Base-by-base conservation (phyloP, 169 alveolate genomes). In the Plasmodium billcollinsi region DNA sequence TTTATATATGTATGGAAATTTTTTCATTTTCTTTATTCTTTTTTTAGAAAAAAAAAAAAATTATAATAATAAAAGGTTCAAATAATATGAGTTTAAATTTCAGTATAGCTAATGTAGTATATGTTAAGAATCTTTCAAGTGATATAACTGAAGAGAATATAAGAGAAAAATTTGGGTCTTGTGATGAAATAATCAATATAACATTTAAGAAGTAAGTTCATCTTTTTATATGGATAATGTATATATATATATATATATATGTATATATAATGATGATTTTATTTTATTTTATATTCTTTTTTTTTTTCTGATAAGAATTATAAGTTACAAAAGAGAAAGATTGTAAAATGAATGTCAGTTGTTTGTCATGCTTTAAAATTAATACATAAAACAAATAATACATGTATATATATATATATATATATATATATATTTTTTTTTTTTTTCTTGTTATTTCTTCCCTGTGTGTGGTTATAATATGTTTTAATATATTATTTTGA, bases 41-140 rank as follows among this genome's bases (percentile, higher is more conserved):
- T 20, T 7, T 61, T 24, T 39, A 18, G 6, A 50, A 49, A 65
- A 75, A 75, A 54, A 43, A 74, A 72, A 39, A 24, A 24, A 33
- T 33, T 33, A 33, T 33, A 33, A 33, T 33, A 75, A 61, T 15
- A 63, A 56, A 33, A 74, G 58, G 71, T 76, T 62, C 14, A 58
- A n/a, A 54, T 76, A 85, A 71, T 65, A 85, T 85, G 92, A 85
- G 92, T 85, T 85, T 85, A 71, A 85, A 85, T 72, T 85, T 85
- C 33, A 85, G 88, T 49, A 85, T 85, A 85, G 92, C 92, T 54
- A 90, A 90, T 90, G 91, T 74, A n/a, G 90, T 90, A 43, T 90
- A 90, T 72, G 91, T 90, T n/a, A 90, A 89, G 73, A 90, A 90
- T 49, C 90, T 90, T 52, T 74, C 94, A 24, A 54, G 93, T 1